phyloP scores from a whole-genome alignment of 2,329 filamentous ascomycete genomes.

The Samsoniella hepiali region DNA sequence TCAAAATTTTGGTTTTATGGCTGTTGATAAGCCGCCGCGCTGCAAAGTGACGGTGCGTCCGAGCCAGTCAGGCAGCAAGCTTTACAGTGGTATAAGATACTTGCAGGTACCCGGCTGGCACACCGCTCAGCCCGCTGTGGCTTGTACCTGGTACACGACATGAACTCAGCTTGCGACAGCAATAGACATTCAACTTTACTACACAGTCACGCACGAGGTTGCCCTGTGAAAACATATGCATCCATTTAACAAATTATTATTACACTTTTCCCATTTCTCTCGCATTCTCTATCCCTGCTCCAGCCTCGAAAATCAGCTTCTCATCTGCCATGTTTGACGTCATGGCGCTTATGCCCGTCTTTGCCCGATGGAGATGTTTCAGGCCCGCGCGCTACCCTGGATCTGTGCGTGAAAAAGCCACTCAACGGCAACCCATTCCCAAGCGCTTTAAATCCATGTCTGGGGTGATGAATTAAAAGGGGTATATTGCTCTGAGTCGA shows the following conservation, averaged over 20 bases:
- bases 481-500: neutral
- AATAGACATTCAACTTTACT: neutral
- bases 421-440: neutral
- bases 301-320: neutral
- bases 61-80: constrained; percentile 17
- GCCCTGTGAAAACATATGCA: neutral
- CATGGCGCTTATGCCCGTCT: constrained; percentile 10
- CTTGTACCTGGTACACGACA: neutral
- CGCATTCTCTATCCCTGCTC: neutral
- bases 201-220: no score
- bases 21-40: constrained; percentile 12
- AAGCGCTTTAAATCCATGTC: neutral
- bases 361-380: neutral
- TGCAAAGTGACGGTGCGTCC: constrained; percentile 6
- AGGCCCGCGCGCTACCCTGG: neutral
- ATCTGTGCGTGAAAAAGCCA: neutral
- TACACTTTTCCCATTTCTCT: neutral
- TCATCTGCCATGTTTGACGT: neutral
- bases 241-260: neutral
- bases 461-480: neutral
- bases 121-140: neutral
- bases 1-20: constrained; percentile 27
- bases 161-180: neutral
- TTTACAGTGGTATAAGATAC: neutral
- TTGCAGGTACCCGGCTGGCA: neutral